Evolutionary conservation across 345 rosid genomes (phyloP).

Genomic region (Eucalyptus camaldulensis): DNA sequence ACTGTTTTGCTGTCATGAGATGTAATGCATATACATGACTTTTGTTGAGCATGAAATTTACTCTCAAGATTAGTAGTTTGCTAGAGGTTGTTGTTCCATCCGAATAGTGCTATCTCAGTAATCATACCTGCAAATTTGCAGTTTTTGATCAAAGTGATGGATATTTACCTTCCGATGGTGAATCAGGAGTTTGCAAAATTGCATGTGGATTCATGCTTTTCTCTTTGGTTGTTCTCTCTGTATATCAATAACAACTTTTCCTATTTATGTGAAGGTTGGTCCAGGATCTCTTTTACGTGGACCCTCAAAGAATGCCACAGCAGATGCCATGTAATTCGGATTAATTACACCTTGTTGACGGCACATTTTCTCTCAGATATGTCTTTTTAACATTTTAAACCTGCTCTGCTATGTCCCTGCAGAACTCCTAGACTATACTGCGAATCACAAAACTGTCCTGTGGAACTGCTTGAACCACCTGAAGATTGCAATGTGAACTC

Average conservation of each 20-base stretch:
- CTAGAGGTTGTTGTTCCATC: neutral
- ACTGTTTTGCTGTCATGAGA: neutral
- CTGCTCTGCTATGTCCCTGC: neutral
- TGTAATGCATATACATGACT: neutral
- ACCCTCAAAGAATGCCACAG: slow-evolving; percentile 72
- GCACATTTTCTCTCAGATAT: neutral
- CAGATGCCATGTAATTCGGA: slow-evolving; percentile 72
- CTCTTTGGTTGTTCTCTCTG: neutral
- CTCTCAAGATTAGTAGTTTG: neutral
- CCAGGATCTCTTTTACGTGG: slow-evolving; percentile 89
- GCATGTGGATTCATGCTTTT: neutral
- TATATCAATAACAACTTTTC: neutral
- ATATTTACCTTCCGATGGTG: neutral
- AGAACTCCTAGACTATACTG: slow-evolving; percentile 91
- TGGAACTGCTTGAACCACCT: slow-evolving; percentile 84
- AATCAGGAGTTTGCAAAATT: neutral
- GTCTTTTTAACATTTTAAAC: neutral
- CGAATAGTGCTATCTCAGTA: neutral
- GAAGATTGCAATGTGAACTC: slow-evolving; percentile 99
- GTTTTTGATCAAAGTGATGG: neutral
- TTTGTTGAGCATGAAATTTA: neutral
- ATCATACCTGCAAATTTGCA: neutral
- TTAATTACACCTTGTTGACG: neutral
- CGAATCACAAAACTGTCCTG: slow-evolving; percentile 68
- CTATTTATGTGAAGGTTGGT: slow-evolving; percentile 57